A percentile compares a stretch with the other conserved stretches of the same genome.
Conservation (phyloP, 768 basidiomycete species). For the Lactifluus pinguis region DNA sequence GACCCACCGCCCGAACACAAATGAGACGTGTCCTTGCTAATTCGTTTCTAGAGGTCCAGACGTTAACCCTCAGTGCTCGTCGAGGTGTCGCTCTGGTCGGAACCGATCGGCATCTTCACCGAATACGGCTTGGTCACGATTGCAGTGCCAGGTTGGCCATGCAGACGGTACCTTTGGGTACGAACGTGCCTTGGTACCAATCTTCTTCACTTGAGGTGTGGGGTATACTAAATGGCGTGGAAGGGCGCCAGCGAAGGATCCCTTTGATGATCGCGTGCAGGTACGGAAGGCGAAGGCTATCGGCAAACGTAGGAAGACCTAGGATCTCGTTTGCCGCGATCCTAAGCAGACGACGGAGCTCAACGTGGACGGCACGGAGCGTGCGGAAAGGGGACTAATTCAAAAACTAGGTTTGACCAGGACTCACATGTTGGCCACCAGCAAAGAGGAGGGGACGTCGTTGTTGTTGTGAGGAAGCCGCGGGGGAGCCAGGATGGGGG, state of each 20-base stretch:
- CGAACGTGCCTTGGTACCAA: conserved; percentile 23
- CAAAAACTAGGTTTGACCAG: conserved; percentile 73
- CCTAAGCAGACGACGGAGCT: conserved; percentile 28
- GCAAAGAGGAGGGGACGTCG: conserved; percentile 24
- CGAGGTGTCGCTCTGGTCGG: conserved; percentile 18
- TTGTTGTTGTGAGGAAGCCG: conserved; percentile 10
- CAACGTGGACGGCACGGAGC: too few species aligned
- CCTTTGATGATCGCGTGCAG: conserved; percentile 17
- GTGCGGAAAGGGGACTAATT: conserved; percentile 76
- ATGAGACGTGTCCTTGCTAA: conserved; percentile 12
- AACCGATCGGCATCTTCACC: conserved; percentile 18
- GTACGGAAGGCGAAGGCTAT: conserved; percentile 18
- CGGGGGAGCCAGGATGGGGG: background rate
- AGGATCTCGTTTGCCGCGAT: conserved; percentile 52
- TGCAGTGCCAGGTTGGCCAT: conserved; percentile 22
- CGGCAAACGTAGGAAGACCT: conserved; percentile 14
- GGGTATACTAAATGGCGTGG: background rate
- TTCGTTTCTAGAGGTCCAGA: conserved; percentile 6
- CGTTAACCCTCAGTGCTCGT: background rate
- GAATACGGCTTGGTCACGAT: conserved; percentile 5
- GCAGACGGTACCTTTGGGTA: conserved; percentile 30
- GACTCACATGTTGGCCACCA: conserved; percentile 72
- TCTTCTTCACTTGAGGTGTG: conserved; percentile 22
- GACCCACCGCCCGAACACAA: conserved; percentile 17
- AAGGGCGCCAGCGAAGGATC: conserved; percentile 1